Conservation (phyloP, 495 filamentous ascomycete genomes). For the Penicillium mononematosum region DNA sequence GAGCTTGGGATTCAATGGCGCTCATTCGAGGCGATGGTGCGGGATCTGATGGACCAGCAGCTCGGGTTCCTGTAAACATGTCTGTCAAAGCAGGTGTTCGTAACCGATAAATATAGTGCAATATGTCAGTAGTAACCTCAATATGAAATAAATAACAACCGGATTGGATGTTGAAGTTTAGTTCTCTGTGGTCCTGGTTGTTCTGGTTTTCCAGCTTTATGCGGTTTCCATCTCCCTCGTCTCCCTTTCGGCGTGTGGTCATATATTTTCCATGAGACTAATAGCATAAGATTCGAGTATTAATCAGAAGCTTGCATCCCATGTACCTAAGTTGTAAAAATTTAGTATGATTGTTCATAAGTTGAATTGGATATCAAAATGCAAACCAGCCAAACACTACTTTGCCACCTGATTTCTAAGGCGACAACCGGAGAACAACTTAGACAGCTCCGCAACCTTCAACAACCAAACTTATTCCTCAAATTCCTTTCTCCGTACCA, state of each 20-base stretch:
- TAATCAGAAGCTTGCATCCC: not conserved
- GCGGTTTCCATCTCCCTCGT: not conserved
- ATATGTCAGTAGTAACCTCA: not conserved
- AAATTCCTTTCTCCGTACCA: too few relatives aligned
- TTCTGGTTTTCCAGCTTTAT: not conserved
- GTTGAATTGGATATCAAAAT: not conserved
- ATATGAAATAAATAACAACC: not conserved
- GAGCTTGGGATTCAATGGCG: slow-evolving; percentile 39
- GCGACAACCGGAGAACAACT: slow-evolving; percentile 4
- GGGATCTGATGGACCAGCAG: slow-evolving; percentile 42
- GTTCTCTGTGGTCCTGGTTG: not conserved
- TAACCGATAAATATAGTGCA: not conserved
- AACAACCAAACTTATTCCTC: not conserved
- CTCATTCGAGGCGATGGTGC: slow-evolving; percentile 31
- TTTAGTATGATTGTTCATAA: not conserved
- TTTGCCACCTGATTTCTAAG: slow-evolving; percentile 19
- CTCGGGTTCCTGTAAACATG: slow-evolving; percentile 15
- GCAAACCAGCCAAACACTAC: slow-evolving; percentile 13
- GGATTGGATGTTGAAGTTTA: not conserved
- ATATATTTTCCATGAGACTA: not conserved
- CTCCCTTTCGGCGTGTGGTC: not conserved
- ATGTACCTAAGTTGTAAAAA: not conserved
- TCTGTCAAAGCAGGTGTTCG: not conserved
- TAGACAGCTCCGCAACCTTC: slow-evolving; percentile 1
- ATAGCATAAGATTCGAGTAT: not conserved